phyloP scores from a whole-genome alignment of 2,329 filamentous ascomycete genomes.

The Neocatenulostroma microsporum region DNA sequence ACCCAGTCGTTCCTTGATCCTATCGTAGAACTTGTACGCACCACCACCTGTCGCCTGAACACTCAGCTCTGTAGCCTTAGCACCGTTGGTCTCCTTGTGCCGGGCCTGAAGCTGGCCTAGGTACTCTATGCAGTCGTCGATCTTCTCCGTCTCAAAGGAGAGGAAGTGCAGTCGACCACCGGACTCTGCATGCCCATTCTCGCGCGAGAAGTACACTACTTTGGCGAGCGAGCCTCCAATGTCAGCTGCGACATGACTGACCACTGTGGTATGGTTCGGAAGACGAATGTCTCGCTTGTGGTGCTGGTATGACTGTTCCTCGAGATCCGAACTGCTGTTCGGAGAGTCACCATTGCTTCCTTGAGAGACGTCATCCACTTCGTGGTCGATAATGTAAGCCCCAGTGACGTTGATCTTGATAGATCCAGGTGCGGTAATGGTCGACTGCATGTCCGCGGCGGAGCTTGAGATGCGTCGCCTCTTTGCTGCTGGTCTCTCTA shows the following conservation, averaged over 20 bases:
- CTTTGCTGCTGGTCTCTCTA: constrained; percentile 54
- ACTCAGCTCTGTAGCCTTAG: constrained; percentile 53
- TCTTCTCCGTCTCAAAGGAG: constrained; percentile 90
- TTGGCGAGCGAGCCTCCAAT: constrained; percentile 95
- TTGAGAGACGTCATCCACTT: constrained; percentile 35
- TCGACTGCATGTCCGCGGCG: constrained; percentile 38
- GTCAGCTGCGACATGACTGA: constrained; percentile 96
- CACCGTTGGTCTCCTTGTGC: constrained; percentile 55
- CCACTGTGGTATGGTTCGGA: constrained; percentile 87
- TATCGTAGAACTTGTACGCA: constrained; percentile 94
- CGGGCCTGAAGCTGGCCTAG: constrained; percentile 79
- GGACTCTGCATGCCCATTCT: constrained; percentile 52
- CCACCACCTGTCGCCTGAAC: constrained; percentile 96
- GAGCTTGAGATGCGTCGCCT: constrained; percentile 30
- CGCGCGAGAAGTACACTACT: constrained; percentile 92
- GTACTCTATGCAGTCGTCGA: constrained; percentile 88
- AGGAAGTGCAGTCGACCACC: constrained; percentile 91
- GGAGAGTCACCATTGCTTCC: constrained; percentile 30
- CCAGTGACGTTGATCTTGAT: constrained; percentile 96
- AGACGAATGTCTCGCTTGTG: constrained; percentile 92
- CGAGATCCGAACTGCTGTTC: constrained; percentile 34
- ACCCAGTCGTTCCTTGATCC: constrained; percentile 71
- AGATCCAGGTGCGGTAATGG: constrained; percentile 54
- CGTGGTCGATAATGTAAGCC: constrained; percentile 90
- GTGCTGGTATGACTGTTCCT: constrained; percentile 51